phyloP scores from a whole-genome alignment of 73 alveolate genomes.

The Urostyla sp. region DNA sequence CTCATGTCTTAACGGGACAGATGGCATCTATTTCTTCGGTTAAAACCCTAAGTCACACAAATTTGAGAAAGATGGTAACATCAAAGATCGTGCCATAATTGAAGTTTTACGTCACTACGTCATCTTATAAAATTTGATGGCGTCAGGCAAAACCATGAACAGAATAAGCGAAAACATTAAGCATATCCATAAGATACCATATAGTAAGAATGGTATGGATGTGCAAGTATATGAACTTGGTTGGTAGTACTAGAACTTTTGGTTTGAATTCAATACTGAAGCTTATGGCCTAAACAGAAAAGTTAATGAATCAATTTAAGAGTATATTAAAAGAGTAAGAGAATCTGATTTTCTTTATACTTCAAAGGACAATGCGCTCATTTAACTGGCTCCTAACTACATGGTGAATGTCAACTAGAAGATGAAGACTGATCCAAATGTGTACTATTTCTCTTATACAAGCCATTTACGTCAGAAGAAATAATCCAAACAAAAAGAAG shows the following conservation, averaged over 20 bases:
- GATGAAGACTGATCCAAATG: background rate
- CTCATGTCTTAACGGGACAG: conserved; percentile 38
- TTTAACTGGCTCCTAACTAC: conserved; percentile 9
- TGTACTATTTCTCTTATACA: conserved; percentile 27
- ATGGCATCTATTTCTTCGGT: conserved; percentile 5
- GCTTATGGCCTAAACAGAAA: conserved; percentile 11
- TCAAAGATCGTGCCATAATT: background rate
- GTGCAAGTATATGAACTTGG: conserved; percentile 5
- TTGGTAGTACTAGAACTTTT: background rate
- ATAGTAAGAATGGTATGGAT: conserved; percentile 1
- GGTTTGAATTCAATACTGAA: conserved; percentile 19
- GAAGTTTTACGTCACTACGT: background rate
- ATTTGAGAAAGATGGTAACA: background rate
- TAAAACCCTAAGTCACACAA: background rate
- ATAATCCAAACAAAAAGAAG: background rate
- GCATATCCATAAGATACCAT: background rate
- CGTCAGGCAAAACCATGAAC: background rate
- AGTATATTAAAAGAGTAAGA: background rate
- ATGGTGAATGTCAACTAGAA: background rate
- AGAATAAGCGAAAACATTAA: background rate
- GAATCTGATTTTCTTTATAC: background rate
- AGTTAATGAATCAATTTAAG: background rate
- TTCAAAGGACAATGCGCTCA: background rate
- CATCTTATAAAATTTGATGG: conserved; percentile 9
- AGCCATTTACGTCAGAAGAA: background rate